phyloP scores from a whole-genome alignment of 768 basidiomycete species.

The Cystofilobasidium macerans region DNA sequence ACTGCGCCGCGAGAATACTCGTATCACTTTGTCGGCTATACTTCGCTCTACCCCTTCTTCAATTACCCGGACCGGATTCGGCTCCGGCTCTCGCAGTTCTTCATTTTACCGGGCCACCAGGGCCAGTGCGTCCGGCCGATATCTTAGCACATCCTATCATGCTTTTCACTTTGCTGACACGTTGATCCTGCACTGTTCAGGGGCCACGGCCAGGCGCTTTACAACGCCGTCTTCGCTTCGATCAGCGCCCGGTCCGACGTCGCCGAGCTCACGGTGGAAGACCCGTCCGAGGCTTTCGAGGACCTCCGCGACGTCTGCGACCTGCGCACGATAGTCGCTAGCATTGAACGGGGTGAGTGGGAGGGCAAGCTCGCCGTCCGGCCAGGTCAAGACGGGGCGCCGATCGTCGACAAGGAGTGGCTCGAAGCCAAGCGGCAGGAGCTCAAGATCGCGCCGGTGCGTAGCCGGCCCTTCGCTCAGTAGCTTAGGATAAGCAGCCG shows the following conservation, averaged over 20 bases:
- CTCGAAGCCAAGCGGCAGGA: slow-evolving; percentile 66
- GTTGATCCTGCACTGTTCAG: not conserved
- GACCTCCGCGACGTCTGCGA: slow-evolving; percentile 90
- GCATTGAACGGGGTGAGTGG: slow-evolving; percentile 41
- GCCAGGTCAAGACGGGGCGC: not conserved
- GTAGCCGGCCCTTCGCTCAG: slow-evolving; percentile 26
- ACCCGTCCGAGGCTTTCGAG: slow-evolving; percentile 95
- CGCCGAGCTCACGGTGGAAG: slow-evolving; percentile 52
- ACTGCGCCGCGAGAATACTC: slow-evolving; percentile 43
- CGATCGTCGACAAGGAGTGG: slow-evolving; percentile 53
- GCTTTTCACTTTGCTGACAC: not conserved
- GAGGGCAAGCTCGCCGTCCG: slow-evolving; percentile 46
- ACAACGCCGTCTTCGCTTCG: slow-evolving; percentile 11
- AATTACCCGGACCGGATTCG: slow-evolving; percentile 86
- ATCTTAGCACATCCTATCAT: not conserved
- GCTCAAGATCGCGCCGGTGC: slow-evolving; percentile 79
- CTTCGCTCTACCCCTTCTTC: slow-evolving; percentile 89
- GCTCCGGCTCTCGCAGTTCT: slow-evolving; percentile 58
- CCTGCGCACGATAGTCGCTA: slow-evolving; percentile 56
- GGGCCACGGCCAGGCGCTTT: slow-evolving; percentile 39
- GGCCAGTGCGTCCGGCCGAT: slow-evolving; percentile 42
- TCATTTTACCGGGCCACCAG: slow-evolving; percentile 84
- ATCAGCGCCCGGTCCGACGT: not conserved
- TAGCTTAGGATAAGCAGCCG: too few species aligned
- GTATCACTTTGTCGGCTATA: slow-evolving; percentile 91